Base-by-base conservation (phyloP, 2,329 filamentous ascomycete species). In the Aspergillus japonicus region DNA sequence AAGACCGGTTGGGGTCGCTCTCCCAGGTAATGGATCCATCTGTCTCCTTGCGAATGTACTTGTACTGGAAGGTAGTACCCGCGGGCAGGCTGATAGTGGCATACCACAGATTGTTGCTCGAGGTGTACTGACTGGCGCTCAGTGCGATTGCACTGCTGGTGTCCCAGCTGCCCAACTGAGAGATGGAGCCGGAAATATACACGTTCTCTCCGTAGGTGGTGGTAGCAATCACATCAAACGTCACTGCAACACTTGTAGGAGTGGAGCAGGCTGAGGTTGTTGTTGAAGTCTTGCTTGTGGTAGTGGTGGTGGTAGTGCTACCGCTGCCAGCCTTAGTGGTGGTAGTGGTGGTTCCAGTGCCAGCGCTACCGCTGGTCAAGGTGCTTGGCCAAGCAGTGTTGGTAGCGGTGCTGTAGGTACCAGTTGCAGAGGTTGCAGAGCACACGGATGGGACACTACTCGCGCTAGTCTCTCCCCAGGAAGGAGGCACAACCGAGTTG, bases 191-290 rank as follows among this genome's bases (percentile, higher is more conserved):
- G 0, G 83, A 80, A 10, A 92, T 74, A 71, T 87, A 88, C 69
- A 92, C 81, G 12, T 81, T 87, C 72, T 92, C 81, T 4, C 89
- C 89, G 54, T 73, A 86, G 1, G 66, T 66, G 0, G 89, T 91
- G 1, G 77, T 80, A 11, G 81, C 85, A 0, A 80, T 69, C 60
- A 83, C 83, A 48, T 85, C 78, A 72, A 91, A 91, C 0, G 85
- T 87, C 16, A 92, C 85, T 0, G 83, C 78, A 8, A 89, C 84
- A 2, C 79, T 74, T 0, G 80, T 68, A 1, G 71, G 64, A 0
- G 53, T 67, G 0, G 64, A 59, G 42, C 62, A 68, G 1, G 64
- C 48, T 2, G 64, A 44, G 5, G 66, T 63, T 2, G 65, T 58
- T 3, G 58, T 60, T 1, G 63, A 62, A 14, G 65, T 52, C 11